Base-by-base conservation (phyloP, 2,329 filamentous ascomycete genomes). In the Xylaria sp. region DNA sequence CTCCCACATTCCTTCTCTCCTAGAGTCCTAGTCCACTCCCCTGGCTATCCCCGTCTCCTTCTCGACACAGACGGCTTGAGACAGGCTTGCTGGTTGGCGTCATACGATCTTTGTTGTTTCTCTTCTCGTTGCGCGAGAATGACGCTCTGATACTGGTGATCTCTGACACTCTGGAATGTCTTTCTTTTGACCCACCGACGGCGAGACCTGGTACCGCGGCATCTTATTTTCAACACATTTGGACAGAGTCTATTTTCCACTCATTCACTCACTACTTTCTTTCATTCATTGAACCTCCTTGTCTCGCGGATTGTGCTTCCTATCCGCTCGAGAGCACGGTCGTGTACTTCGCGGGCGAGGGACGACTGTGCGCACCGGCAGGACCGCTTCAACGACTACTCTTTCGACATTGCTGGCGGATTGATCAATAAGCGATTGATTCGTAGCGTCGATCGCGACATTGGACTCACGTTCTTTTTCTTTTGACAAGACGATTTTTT, bases 271-370 rank as follows among this genome's bases (percentile, higher is more conserved):
- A 40, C 56, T 52, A 62, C 38, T 62, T 63, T 25, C 37, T 41
- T 49, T 46, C 55, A 38, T 46, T 58, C 35, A 33, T 56, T 59
- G 41, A 61, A 60, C 60, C 63, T 54, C 33, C 46, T 56, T 60
- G 38, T 54, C 37, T 44, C 60, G 52, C 65, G 52, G 61, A 62
- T 55, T 64, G 57, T 64, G 58, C 64, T 70, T 60, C 65, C 67
- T 52, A 59, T 41, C 58, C 56, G 49, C 59, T 68, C 65, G 60
- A 69, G 65, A 69, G 72, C 76, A 75, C 72, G 74, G 76, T 80
- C 79, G 77, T 75, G 70, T 70, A 70, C 77, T 80, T 82, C 79
- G 79, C 81, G 70, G 81, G 81, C 79, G 80, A 81, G 66, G 74
- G 75, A 77, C 79, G 77, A 81, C 76, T 75, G 78, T 78, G 77